Base-by-base conservation (phyloP, 352 stramenopile genomes). In the Phytophthora crassamura region DNA sequence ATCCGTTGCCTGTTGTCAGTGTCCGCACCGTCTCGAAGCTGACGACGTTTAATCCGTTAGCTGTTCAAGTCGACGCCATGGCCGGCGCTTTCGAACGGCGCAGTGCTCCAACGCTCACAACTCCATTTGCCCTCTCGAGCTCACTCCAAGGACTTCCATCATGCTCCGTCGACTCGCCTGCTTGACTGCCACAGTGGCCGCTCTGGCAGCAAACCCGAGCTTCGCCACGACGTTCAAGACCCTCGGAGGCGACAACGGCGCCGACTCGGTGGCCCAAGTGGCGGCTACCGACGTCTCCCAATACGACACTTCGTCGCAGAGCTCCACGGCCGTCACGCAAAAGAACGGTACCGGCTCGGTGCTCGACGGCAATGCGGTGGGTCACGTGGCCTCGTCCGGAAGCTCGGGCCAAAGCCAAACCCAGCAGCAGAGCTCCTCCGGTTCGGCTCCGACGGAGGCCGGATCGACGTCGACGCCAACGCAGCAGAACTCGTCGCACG, bases 401-500 rank as follows among this genome's bases (percentile, higher is more conserved):
- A 14, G 15, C 33, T 43, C 50, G 40, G 12, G 61, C 14, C 59
- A 67, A 38, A 35, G 16, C 32, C 50, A 67, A 12, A 66, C 10
- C 33, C 49, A 56, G 38, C 57, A 59, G 33, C 43, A 48, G 40
- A 58, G 35, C 35, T 4, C 20, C 7, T 50, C 60, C 11, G 36
- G 46, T 22, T 51, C 51, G 7, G 30, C 46, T 16, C 20, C 32
- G 10, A 20, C 39, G 1, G 3, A 57, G 12, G 52, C 30, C 11
- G 32, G 14, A 14, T 43, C 39, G 10, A 45, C 41, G 52, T 34
- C 2, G 9, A 41, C 45, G 33, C 52, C 39, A 6, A 33, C 16
- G 22, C 36, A 43, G 18, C 18, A 54, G 34, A 60, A 63, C n/a
- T 48, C 52, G 14, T 61, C 41, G 2, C 86, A 94, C 58, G 61